A percentile compares a stretch with the other conserved stretches of the same genome.
Evolutionary conservation across 768 basidiomycete genomes (phyloP).

Genomic region (Mycena galericulata): DNA sequence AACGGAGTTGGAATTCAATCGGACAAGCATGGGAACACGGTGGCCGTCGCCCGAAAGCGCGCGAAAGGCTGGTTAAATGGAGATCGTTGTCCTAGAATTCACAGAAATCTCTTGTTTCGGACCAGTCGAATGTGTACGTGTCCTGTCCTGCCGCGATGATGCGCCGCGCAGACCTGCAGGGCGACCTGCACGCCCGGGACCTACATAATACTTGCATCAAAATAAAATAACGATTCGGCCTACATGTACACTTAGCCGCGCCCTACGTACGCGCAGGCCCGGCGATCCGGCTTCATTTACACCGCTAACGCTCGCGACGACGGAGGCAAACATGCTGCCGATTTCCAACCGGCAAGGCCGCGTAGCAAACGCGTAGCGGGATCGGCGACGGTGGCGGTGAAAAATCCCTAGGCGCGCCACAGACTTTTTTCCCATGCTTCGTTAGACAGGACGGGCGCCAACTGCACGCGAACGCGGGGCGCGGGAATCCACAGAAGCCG

Average conservation of each 20-base stretch:
- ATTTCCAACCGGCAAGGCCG: neutral
- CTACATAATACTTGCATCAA: too few species aligned
- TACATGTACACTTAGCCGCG: too few species aligned
- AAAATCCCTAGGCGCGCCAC: neutral
- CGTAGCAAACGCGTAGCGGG: neutral
- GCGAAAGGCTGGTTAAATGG: conserved; percentile 18
- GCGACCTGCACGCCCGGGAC: too few species aligned
- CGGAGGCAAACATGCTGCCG: neutral
- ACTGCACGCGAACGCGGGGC: too few species aligned
- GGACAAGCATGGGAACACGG: conserved; percentile 6
- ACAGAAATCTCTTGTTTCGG: too few species aligned
- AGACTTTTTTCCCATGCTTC: neutral
- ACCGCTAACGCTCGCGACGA: neutral
- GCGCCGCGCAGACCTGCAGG: too few species aligned
- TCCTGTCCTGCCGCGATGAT: too few species aligned
- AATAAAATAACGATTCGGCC: too few species aligned
- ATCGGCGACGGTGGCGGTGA: neutral
- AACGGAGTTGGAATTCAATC: neutral
- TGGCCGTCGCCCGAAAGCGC: neutral
- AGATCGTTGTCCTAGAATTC: neutral
- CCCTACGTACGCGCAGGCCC: neutral
- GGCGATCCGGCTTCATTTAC: neutral
- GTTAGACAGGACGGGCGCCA: too few species aligned
- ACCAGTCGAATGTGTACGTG: too few species aligned
- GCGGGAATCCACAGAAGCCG: too few species aligned